These are phyloP conservation scores for Orbilia oligospora DNA, from an alignment of 2,329 filamentous ascomycete genomes.

Conservation along the genomic window DNA sequence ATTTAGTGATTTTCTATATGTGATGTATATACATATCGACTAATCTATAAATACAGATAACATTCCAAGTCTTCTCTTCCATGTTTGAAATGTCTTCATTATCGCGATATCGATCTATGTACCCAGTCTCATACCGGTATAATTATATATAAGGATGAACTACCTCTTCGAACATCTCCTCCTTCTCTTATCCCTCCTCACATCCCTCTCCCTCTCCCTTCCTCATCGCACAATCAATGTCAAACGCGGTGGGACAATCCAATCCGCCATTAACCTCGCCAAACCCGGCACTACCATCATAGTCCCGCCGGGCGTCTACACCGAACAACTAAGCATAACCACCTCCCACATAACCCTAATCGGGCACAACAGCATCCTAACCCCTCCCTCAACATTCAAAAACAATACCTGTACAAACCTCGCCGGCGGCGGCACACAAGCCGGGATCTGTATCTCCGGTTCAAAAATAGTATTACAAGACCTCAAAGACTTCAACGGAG, in stretches of 20 bases:
- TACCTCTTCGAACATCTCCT: no score
- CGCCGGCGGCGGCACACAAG: not conserved
- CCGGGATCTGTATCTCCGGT: not conserved
- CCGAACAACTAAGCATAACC: slow-evolving; percentile 8
- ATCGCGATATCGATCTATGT: no score
- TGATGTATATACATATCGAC: no score
- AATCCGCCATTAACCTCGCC: not conserved
- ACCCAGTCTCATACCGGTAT: no score
- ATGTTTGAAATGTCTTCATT: no score
- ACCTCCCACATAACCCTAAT: not conserved
- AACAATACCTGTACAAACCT: not conserved
- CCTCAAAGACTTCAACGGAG: not conserved
- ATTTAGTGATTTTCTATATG: no score
- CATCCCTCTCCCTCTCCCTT: not conserved
- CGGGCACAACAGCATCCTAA: not conserved
- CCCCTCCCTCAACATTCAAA: not conserved
- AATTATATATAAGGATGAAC: no score
- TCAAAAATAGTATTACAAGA: not conserved
- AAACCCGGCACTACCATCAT: not conserved
- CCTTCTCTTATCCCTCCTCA: not conserved
- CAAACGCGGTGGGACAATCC: not conserved
- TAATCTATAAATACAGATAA: no score
- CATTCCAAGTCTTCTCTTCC: no score
- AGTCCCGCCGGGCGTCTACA: not conserved
- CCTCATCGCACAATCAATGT: not conserved